Percentiles rank a stretch among this genome's conserved stretches.
phyloP scores from a whole-genome alignment of 2,329 filamentous ascomycete genomes.

The Seiridium cupressi region DNA sequence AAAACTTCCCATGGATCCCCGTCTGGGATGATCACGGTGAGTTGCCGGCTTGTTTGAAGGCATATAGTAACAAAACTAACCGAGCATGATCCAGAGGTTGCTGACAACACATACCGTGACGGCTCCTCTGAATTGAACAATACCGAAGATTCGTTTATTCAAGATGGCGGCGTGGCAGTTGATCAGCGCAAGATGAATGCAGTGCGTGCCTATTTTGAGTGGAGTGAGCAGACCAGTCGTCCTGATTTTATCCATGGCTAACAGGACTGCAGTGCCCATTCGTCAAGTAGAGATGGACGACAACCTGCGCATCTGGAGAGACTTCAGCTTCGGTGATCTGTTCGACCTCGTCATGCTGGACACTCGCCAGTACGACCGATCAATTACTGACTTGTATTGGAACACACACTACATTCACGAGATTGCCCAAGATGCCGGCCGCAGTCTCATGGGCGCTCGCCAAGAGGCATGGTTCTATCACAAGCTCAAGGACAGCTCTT shows the following conservation, averaged over 20 bases:
- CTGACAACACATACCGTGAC: constrained; percentile 64
- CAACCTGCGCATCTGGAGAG: constrained; percentile 66
- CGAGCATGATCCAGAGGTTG: constrained; percentile 42
- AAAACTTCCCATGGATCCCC: constrained; percentile 60
- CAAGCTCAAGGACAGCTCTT: constrained; percentile 51
- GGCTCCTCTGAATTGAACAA: constrained; percentile 62
- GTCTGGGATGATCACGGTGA: constrained; percentile 62
- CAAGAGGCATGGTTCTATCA: constrained; percentile 76
- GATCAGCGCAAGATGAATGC: constrained; percentile 73
- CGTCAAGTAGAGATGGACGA: constrained; percentile 67
- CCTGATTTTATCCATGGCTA: neutral
- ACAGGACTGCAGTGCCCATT: constrained; percentile 33
- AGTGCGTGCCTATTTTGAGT: constrained; percentile 68
- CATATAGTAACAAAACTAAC: neutral
- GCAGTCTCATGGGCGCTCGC: constrained; percentile 67
- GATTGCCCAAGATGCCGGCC: constrained; percentile 57
- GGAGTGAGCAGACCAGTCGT: constrained; percentile 41
- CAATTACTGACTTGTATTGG: constrained; percentile 60
- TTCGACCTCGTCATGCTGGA: constrained; percentile 69
- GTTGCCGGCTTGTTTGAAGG: neutral
- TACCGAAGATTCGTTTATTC: constrained; percentile 62
- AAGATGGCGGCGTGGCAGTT: constrained; percentile 59
- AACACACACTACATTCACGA: constrained; percentile 60
- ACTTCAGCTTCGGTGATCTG: constrained; percentile 63
- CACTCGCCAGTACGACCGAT: constrained; percentile 66